Conservation (phyloP, 257 asterid species). For the Nicotiana paniculata region DNA sequence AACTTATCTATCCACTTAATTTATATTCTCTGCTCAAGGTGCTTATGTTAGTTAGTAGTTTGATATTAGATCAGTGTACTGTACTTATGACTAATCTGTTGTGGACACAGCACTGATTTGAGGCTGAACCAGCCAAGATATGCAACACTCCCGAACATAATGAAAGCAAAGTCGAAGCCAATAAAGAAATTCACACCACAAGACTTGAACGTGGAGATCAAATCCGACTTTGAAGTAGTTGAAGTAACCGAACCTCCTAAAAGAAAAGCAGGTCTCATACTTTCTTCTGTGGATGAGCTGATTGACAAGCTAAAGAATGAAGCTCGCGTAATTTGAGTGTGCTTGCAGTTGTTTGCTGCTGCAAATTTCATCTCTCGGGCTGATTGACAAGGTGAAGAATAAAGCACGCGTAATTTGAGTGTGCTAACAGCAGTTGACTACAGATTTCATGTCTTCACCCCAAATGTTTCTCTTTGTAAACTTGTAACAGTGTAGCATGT, state of each 20-base stretch:
- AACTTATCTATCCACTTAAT: not conserved
- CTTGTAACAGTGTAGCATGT: not conserved
- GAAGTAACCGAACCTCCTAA: conserved; percentile 89
- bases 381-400: conserved; percentile 71
- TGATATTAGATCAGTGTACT: not conserved
- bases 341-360: not conserved
- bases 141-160: conserved; percentile 92
- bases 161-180: conserved; percentile 89
- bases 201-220: conserved; percentile 69
- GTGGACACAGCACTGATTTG: conserved; percentile 63
- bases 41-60: not conserved
- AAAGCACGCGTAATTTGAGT: conserved; percentile 60
- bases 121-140: conserved; percentile 92
- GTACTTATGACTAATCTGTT: not conserved
- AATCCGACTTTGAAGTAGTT: conserved; percentile 62
- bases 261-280: conserved; percentile 72
- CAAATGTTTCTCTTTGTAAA: not conserved
- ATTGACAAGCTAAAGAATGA: conserved; percentile 82
- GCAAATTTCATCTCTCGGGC: conserved; percentile 18
- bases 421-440: not conserved
- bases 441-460: not conserved
- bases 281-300: conserved; percentile 87
- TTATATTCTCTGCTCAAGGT: not conserved
- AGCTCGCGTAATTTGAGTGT: conserved; percentile 53
- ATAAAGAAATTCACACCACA: conserved; percentile 66